Evolutionary conservation across 257 asterid species (phyloP).

Genomic region (Solanum habrochaites): DNA sequence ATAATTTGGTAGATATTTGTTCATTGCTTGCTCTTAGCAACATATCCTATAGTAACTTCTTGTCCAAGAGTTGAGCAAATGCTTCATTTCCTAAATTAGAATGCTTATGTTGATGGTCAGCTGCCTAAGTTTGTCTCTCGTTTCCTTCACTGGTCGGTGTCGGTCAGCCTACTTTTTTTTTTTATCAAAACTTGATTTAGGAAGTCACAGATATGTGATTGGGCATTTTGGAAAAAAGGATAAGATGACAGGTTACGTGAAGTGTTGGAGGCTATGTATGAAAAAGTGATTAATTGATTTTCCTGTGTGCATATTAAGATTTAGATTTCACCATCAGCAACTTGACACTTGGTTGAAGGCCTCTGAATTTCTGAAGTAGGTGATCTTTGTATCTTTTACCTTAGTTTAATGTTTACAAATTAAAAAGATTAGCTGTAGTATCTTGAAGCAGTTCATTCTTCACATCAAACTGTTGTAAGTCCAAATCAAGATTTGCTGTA

Average conservation of each 20-base stretch:
- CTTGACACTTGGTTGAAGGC: neutral
- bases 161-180: neutral
- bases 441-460: too few species aligned
- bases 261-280: neutral
- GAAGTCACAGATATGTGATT: neutral
- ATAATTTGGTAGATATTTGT: neutral
- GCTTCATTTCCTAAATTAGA: neutral
- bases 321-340: neutral
- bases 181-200: neutral
- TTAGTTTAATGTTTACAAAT: too few species aligned
- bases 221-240: neutral
- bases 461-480: too few species aligned
- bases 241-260: neutral
- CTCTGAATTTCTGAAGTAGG: neutral
- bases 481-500: too few species aligned
- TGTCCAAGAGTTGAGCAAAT: neutral
- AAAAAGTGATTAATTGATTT: neutral
- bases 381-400: neutral
- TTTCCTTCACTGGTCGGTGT: neutral
- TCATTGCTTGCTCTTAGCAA: neutral
- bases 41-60: neutral
- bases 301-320: neutral
- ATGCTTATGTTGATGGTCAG: neutral
- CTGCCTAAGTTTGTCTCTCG: neutral
- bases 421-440: too few species aligned